Percentiles rank a stretch among this genome's conserved stretches.
phyloP scores from a whole-genome alignment of 805 yeast species.

The Starmerella geochares region DNA sequence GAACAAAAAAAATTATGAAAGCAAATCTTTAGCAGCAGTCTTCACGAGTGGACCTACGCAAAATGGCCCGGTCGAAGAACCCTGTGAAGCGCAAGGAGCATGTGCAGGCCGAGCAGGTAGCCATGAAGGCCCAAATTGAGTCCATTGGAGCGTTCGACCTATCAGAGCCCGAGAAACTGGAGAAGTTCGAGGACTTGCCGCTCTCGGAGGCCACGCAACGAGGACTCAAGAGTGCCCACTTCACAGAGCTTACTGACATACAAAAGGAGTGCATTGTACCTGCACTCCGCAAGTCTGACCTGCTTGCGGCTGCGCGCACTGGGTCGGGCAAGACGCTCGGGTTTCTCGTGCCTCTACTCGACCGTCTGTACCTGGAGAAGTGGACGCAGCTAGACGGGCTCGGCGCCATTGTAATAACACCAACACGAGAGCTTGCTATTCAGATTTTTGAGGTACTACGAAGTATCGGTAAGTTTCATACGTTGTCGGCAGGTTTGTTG shows the following conservation, averaged over 20 bases:
- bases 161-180: constrained; percentile 27
- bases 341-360: constrained; percentile 68
- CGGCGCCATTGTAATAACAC: constrained; percentile 82
- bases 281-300: constrained; percentile 65
- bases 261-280: constrained; percentile 70
- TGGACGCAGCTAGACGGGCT: constrained; percentile 82
- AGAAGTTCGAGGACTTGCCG: constrained; percentile 70
- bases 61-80: constrained; percentile 13
- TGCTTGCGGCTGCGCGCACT: constrained; percentile 81
- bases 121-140: constrained; percentile 12
- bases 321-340: constrained; percentile 89
- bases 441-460: constrained; percentile 80
- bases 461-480: constrained; percentile 65
- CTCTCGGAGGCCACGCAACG: constrained; percentile 50
- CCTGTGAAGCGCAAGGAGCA: constrained; percentile 9
- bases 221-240: constrained; percentile 73
- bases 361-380: constrained; percentile 46
- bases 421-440: constrained; percentile 83
- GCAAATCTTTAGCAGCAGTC: not conserved
- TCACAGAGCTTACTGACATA: constrained; percentile 70
- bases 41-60: not conserved
- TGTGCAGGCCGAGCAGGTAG: constrained; percentile 10
- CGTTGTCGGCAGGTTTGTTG: constrained; percentile 79
- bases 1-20: constrained; percentile 8
- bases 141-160: constrained; percentile 3